phyloP scores from a whole-genome alignment of 1,284 basidiomycete species.

The Peniophora sp. region DNA sequence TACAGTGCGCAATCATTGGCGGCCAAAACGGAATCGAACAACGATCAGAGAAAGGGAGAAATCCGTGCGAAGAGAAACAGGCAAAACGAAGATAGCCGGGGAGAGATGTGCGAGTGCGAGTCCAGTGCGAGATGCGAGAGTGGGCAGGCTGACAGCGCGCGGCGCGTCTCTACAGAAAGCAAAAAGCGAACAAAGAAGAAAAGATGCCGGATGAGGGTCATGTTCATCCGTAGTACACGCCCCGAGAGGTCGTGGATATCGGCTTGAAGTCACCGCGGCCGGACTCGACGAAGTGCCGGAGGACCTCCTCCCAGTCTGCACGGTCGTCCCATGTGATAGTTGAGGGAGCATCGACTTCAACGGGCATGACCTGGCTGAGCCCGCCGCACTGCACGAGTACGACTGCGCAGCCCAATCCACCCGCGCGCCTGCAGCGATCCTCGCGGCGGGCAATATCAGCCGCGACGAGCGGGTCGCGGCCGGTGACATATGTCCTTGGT shows the following conservation, averaged over 20 bases:
- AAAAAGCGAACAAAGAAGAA: no score
- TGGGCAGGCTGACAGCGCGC: neutral
- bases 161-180: neutral
- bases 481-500: constrained; percentile 54
- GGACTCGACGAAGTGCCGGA: constrained; percentile 61
- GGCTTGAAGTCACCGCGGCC: constrained; percentile 72
- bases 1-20: no score
- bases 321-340: constrained; percentile 67
- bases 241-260: constrained; percentile 63
- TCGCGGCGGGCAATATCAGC: constrained; percentile 70
- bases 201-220: no score
- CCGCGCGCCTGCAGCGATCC: constrained; percentile 60
- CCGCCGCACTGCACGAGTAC: constrained; percentile 67
- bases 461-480: constrained; percentile 61
- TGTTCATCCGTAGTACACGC: constrained; percentile 30
- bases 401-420: constrained; percentile 66
- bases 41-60: neutral
- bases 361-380: constrained; percentile 74
- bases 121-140: neutral
- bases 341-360: constrained; percentile 68
- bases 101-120: neutral
- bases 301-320: constrained; percentile 62
- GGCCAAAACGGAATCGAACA: no score
- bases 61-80: neutral
- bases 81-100: neutral